Evolutionary conservation across 1,284 basidiomycete species (phyloP).

Genomic region (Phellopilus nigrolimitatus): DNA sequence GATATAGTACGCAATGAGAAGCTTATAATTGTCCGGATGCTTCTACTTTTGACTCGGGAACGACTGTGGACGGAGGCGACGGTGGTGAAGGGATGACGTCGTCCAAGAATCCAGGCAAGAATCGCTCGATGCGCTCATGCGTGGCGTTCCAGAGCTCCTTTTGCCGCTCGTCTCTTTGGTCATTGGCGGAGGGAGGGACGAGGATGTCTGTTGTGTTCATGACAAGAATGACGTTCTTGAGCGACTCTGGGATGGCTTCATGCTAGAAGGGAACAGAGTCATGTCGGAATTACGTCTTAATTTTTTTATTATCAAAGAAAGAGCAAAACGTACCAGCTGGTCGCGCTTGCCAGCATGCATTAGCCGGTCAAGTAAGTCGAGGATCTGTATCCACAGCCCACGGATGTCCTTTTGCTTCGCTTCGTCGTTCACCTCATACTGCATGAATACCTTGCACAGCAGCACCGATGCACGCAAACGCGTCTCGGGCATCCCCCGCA

Average conservation of each 20-base stretch:
- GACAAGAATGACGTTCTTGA: slow-evolving; percentile 96
- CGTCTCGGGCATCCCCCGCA: slow-evolving; percentile 86
- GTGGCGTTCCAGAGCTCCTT: slow-evolving; percentile 80
- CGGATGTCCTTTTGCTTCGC: slow-evolving; percentile 66
- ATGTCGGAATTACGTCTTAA: too few species aligned
- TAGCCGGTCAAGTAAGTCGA: slow-evolving; percentile 86
- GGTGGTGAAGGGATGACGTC: slow-evolving; percentile 52
- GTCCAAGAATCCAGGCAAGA: slow-evolving; percentile 83
- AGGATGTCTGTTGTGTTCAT: slow-evolving; percentile 89
- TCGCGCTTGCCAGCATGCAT: slow-evolving; percentile 84
- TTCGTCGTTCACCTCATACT: slow-evolving; percentile 77
- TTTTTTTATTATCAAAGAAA: slow-evolving; percentile 21
- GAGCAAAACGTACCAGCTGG: slow-evolving; percentile 64
- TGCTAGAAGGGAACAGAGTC: slow-evolving; percentile 48
- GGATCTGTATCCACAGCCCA: slow-evolving; percentile 85
- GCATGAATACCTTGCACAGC: slow-evolving; percentile 94
- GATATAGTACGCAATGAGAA: background rate
- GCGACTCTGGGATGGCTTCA: slow-evolving; percentile 92
- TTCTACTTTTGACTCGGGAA: slow-evolving; percentile 11
- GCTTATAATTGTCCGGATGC: slow-evolving; percentile 6
- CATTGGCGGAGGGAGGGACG: slow-evolving; percentile 56
- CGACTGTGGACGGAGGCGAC: slow-evolving; percentile 10
- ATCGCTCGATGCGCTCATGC: slow-evolving; percentile 79
- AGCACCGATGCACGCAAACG: slow-evolving; percentile 83
- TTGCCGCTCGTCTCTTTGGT: slow-evolving; percentile 60